A percentile compares a stretch with the other conserved stretches of the same genome.
Evolutionary conservation across 2,329 filamentous ascomycete species (phyloP).

Genomic region (Magnaporthiopsis poae): DNA sequence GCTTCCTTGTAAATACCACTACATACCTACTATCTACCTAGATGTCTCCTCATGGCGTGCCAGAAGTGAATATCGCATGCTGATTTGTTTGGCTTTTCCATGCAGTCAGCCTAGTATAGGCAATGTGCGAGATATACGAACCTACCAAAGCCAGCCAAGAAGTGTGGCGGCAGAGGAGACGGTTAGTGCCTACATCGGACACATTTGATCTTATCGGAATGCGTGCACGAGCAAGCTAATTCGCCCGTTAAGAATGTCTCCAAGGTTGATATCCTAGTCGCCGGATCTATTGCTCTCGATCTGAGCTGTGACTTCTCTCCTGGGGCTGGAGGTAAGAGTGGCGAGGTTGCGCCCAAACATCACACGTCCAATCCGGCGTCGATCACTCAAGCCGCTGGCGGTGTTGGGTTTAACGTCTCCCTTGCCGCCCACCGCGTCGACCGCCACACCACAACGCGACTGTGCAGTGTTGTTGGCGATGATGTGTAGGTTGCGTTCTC

Average conservation of each 20-base stretch:
- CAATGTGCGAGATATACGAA: background rate
- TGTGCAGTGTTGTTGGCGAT: slow-evolving; percentile 73
- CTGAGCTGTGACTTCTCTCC: slow-evolving; percentile 65
- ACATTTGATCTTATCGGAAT: background rate
- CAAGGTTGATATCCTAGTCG: slow-evolving; percentile 60
- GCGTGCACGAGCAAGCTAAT: background rate
- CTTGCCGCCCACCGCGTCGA: slow-evolving; percentile 65
- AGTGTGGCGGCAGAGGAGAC: background rate
- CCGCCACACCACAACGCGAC: slow-evolving; percentile 49
- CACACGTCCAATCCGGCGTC: slow-evolving; percentile 79
- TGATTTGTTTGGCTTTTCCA: background rate
- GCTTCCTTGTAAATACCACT: background rate
- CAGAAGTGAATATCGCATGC: background rate
- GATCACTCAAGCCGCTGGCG: slow-evolving; percentile 76
- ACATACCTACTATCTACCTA: background rate
- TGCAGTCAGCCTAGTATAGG: background rate
- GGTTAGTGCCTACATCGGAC: background rate
- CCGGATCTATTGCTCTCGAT: slow-evolving; percentile 83
- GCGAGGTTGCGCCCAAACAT: slow-evolving; percentile 34
- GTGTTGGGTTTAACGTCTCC: slow-evolving; percentile 86
- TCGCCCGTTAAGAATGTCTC: background rate
- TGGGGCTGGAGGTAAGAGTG: slow-evolving; percentile 18
- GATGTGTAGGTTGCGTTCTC: slow-evolving; percentile 50
- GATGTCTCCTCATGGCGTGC: background rate
- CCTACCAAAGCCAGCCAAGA: background rate